Conservation (phyloP, 2,329 filamentous ascomycete species). For the Neonectria punicea region DNA sequence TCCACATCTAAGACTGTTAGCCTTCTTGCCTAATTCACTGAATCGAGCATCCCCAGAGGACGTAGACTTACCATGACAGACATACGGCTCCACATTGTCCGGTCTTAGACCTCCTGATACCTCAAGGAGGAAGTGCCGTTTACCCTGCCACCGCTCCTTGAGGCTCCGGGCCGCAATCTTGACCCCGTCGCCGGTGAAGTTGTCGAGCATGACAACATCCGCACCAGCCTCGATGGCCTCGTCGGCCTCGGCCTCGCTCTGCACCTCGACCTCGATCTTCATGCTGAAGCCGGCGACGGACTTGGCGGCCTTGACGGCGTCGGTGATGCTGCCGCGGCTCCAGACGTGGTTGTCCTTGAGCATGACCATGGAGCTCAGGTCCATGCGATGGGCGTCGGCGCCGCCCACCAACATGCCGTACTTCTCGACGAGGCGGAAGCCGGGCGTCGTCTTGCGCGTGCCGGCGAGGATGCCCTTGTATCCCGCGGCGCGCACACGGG, state of each 20-base stretch:
- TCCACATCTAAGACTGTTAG: slow-evolving; percentile 78
- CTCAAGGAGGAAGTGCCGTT: slow-evolving; percentile 82
- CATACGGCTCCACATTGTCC: slow-evolving; percentile 84
- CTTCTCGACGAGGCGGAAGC: slow-evolving; percentile 95
- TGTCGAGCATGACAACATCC: slow-evolving; percentile 97
- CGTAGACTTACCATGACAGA: slow-evolving; percentile 71
- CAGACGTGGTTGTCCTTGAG: slow-evolving; percentile 99
- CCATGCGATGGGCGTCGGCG: slow-evolving; percentile 90
- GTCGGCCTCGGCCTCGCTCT: slow-evolving; percentile 86
- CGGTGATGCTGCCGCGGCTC: slow-evolving; percentile 86
- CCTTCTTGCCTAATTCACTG: neutral
- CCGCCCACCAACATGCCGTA: slow-evolving; percentile 97
- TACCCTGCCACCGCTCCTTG: slow-evolving; percentile 83
- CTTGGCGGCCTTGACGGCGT: slow-evolving; percentile 86
- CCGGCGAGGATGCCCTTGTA: slow-evolving; percentile 90
- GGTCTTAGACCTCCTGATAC: slow-evolving; percentile 90
- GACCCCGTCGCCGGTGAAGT: slow-evolving; percentile 85
- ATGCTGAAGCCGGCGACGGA: slow-evolving; percentile 87
- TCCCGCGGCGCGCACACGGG: slow-evolving; percentile 70
- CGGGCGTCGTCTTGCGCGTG: slow-evolving; percentile 96
- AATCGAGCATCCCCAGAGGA: neutral
- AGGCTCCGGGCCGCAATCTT: slow-evolving; percentile 77
- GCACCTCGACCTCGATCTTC: slow-evolving; percentile 97
- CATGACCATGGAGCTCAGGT: slow-evolving; percentile 96
- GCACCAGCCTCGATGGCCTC: slow-evolving; percentile 91